Conservation (phyloP, 768 basidiomycete genomes). For the Xerocomus spinulosus region DNA sequence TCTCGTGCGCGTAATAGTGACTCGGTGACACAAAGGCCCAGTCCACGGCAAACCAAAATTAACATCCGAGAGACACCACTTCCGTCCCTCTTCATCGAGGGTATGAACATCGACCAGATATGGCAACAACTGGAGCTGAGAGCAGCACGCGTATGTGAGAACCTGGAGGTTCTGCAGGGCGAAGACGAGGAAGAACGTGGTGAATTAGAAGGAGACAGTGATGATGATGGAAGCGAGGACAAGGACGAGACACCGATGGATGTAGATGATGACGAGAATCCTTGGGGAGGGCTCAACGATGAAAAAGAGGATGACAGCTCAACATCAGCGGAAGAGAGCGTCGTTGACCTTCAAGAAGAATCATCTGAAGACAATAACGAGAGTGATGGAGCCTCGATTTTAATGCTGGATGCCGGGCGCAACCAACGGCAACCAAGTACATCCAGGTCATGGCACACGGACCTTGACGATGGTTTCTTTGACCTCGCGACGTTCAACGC, state of each 20-base stretch:
- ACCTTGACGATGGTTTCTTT: conserved; percentile 90
- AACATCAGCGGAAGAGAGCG: conserved; percentile 17
- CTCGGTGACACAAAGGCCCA: conserved; percentile 28
- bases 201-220: conserved; percentile 13
- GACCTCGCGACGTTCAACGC: conserved; percentile 83
- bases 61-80: conserved; percentile 64
- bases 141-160: conserved; percentile 60
- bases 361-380: conserved; percentile 37
- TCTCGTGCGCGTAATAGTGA: conserved; percentile 49
- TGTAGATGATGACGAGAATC: conserved; percentile 18
- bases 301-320: conserved; percentile 27
- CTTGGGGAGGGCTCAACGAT: conserved; percentile 26
- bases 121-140: conserved; percentile 94
- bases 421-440: conserved; percentile 23
- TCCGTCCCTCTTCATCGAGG: conserved; percentile 66
- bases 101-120: conserved; percentile 80
- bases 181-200: conserved; percentile 35
- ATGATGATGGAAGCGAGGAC: conserved; percentile 25
- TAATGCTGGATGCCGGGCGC: conserved; percentile 25
- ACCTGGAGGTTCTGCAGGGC: conserved; percentile 64
- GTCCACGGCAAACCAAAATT: conserved; percentile 26
- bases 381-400: conserved; percentile 26
- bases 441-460: conserved; percentile 32
- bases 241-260: conserved; percentile 33
- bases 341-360: conserved; percentile 35